These are phyloP conservation scores for Hypocrella siamensis DNA, from an alignment of 2,329 filamentous ascomycete species.

Conservation along the genomic window DNA sequence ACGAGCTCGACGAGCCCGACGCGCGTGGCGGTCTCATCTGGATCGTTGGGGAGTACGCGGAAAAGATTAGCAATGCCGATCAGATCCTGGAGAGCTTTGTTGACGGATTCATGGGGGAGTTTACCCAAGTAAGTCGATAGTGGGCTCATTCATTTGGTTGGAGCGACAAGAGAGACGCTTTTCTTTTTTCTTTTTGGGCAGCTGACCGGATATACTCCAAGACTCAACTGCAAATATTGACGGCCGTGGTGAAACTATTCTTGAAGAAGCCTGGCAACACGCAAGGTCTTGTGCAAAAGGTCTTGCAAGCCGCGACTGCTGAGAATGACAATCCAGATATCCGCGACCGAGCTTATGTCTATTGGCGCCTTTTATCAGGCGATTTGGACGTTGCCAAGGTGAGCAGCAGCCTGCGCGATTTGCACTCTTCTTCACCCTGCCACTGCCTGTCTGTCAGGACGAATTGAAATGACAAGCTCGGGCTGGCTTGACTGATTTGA, in stretches of 20 bases:
- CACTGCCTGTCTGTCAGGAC: background rate
- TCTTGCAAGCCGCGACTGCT: conserved; percentile 79
- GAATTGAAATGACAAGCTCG: too few species aligned
- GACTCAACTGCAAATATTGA: conserved; percentile 96
- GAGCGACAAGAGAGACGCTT: too few species aligned
- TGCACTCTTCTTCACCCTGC: background rate
- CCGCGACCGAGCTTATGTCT: conserved; percentile 90
- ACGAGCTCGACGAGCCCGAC: conserved; percentile 88
- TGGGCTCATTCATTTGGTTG: too few species aligned
- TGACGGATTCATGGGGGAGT: conserved; percentile 89
- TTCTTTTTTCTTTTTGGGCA: too few species aligned
- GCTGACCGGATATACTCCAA: conserved; percentile 18
- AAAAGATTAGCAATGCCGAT: conserved; percentile 98
- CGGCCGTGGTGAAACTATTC: conserved; percentile 93
- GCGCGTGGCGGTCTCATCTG: conserved; percentile 86
- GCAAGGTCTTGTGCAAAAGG: conserved; percentile 83
- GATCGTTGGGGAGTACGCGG: conserved; percentile 98
- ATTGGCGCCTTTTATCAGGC: conserved; percentile 90
- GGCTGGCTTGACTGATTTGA: background rate
- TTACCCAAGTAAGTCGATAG: conserved; percentile 68
- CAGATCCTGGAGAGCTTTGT: conserved; percentile 87
- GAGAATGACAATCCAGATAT: conserved; percentile 98
- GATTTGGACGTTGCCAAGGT: conserved; percentile 84
- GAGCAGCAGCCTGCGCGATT: conserved; percentile 7
- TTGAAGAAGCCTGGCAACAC: conserved; percentile 89